These are phyloP conservation scores for Eucalyptus sp. DNA, from an alignment of 345 rosid species.

Conservation along the genomic window DNA sequence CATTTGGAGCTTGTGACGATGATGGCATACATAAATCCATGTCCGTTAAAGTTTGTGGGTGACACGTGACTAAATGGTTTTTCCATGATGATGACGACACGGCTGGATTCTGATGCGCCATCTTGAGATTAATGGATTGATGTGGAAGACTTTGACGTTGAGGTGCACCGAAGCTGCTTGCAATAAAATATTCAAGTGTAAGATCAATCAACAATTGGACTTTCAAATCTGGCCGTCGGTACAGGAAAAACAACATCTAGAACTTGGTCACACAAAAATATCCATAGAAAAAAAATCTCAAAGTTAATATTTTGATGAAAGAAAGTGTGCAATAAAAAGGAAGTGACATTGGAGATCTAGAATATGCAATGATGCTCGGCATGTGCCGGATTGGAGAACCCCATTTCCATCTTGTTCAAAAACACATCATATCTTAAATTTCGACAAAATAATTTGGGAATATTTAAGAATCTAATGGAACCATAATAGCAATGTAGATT, in stretches of 20 bases:
- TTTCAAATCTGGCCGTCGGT: background rate
- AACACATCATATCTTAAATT: background rate
- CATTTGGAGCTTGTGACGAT: no score
- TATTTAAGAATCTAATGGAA: background rate
- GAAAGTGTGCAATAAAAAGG: background rate
- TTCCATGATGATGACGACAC: background rate
- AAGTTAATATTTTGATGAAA: background rate
- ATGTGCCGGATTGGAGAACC: background rate
- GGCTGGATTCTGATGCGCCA: no score
- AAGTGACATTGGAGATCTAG: accelerated
- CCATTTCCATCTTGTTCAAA: accelerated
- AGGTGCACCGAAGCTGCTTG: accelerated
- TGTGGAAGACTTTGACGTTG: background rate
- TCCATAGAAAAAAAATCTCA: background rate
- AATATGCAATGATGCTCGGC: background rate
- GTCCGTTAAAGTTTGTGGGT: no score
- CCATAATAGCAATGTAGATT: background rate
- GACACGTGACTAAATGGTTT: no score
- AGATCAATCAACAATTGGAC: background rate
- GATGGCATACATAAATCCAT: no score
- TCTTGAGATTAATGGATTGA: background rate
- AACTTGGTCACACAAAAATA: background rate
- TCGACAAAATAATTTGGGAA: accelerated
- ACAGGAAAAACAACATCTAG: background rate
- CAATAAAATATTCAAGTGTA: background rate